Base-by-base conservation (phyloP, 2,329 filamentous ascomycete species). In the Pseudocercospora macadamiae region DNA sequence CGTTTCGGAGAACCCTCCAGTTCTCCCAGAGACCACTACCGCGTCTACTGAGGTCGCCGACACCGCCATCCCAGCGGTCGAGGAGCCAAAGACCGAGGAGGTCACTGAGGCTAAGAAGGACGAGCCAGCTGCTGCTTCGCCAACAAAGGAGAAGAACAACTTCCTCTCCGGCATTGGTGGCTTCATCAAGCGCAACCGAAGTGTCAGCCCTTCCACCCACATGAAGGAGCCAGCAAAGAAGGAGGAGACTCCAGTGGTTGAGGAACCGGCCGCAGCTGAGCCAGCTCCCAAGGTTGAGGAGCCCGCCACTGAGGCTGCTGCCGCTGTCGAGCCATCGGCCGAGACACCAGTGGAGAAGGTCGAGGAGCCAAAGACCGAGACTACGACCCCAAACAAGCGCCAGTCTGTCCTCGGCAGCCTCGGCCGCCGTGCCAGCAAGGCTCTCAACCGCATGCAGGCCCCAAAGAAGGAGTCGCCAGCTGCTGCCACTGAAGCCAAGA, bases 91-190 rank as follows among this genome's bases (percentile, higher is more conserved):
- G 23, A 67, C 68, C 12, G 71, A 72, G 55, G 59, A 68, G 34
- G 58, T 75, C 47, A 68, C 70, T 55, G 76, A 80, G 67, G 76
- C 77, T 69, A 75, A 76, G 69, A 71, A 75, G 49, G 72, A 66
- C 32, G 58, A 70, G 75, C 78, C 63, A 32, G 55, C 63, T 21
- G 55, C 63, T 21, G 49, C 59, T 30, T 63, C 66, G 4, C 68
- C 68, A n/a, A 65, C 37, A 65, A 72, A 71, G 65, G 68, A 72
- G 64, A 73, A 71, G 69, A 66, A 62, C 60, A 68, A 68, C 62
- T 73, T 74, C 65, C 63, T 74, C 25, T 69, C 68, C 28, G 60
- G 63, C 34, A 61, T 71, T 25, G 53, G 58, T 30, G 61, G 66
- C 26, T 70, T 71, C 66, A 66, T 71, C 62, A 73, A 72, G 67